Evolutionary conservation across 768 basidiomycete genomes (phyloP).

Genomic region (Boletellus sp.): DNA sequence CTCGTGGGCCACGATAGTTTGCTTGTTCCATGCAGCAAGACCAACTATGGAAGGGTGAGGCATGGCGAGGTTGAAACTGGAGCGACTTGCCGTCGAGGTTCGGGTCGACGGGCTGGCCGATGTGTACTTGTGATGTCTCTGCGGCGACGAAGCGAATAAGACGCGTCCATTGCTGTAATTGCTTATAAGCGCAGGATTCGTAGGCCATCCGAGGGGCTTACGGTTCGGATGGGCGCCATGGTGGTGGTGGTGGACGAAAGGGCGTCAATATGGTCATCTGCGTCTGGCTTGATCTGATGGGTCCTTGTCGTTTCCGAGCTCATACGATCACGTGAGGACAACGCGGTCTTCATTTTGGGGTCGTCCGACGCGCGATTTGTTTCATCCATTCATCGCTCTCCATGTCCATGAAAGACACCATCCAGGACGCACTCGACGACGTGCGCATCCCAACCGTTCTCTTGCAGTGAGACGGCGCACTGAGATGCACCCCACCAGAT

Average conservation of each 20-base stretch:
- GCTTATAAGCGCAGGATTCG: background rate
- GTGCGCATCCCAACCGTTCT: constrained; percentile 37
- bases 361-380: background rate
- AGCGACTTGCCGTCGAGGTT: constrained; percentile 53
- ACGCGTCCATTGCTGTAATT: constrained; percentile 54
- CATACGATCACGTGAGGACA: constrained; percentile 30
- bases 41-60: constrained; percentile 47
- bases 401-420: constrained; percentile 39
- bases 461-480: constrained; percentile 1
- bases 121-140: constrained; percentile 70
- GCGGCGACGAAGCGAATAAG: constrained; percentile 78
- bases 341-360: constrained; percentile 16
- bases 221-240: constrained; percentile 61
- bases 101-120: constrained; percentile 72
- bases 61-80: background rate
- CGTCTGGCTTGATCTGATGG: too few relatives aligned
- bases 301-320: constrained; percentile 9
- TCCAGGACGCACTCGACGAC: constrained; percentile 66
- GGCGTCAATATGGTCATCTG: background rate
- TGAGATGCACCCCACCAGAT: constrained; percentile 44
- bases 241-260: constrained; percentile 14
- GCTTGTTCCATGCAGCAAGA: constrained; percentile 47
- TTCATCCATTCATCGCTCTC: background rate
- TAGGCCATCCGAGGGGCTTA: constrained; percentile 24
- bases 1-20: constrained; percentile 63